phyloP scores from a whole-genome alignment of 2,329 filamentous ascomycete genomes.

The Trichoderma harzianum region DNA sequence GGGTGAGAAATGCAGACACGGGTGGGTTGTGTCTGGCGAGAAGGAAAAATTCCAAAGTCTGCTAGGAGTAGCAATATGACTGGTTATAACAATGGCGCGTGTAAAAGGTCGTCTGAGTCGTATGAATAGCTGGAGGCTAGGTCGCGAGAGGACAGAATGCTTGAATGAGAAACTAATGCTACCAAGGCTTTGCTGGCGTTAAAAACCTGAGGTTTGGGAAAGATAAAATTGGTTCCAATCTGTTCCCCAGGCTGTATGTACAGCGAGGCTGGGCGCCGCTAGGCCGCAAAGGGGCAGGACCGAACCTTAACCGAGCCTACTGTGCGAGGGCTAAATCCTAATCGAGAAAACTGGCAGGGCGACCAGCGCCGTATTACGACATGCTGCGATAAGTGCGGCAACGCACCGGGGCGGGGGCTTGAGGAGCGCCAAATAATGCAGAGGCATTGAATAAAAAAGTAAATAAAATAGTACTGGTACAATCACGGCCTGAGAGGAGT shows the following conservation, averaged over 20 bases:
- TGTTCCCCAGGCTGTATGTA: conserved; percentile 20
- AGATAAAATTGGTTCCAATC: conserved; percentile 30
- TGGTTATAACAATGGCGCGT: conserved; percentile 8
- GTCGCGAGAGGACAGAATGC: conserved; percentile 22
- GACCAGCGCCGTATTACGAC: conserved; percentile 9
- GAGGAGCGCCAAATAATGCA: background rate
- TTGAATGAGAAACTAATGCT: conserved; percentile 18
- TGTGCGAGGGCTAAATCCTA: conserved; percentile 36
- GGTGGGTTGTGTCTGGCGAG: conserved; percentile 9
- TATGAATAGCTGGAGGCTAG: conserved; percentile 18
- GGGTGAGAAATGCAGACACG: conserved; percentile 14
- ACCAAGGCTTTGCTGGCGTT: conserved; percentile 23
- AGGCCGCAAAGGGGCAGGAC: conserved; percentile 22
- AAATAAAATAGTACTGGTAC: background rate
- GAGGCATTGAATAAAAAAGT: background rate
- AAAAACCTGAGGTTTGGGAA: conserved; percentile 35
- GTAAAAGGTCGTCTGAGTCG: conserved; percentile 9
- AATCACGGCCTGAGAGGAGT: background rate
- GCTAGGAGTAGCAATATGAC: conserved; percentile 9
- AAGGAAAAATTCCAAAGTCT: background rate
- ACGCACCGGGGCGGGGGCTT: background rate
- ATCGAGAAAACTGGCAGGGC: conserved; percentile 20
- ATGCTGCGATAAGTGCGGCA: conserved; percentile 5
- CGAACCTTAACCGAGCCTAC: conserved; percentile 32
- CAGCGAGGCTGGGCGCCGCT: conserved; percentile 21